Evolutionary conservation across 2,329 filamentous ascomycete species (phyloP), one percentile per base, ranked within the genome.

Genomic region (Sphaerulina vaccinii): DNA sequence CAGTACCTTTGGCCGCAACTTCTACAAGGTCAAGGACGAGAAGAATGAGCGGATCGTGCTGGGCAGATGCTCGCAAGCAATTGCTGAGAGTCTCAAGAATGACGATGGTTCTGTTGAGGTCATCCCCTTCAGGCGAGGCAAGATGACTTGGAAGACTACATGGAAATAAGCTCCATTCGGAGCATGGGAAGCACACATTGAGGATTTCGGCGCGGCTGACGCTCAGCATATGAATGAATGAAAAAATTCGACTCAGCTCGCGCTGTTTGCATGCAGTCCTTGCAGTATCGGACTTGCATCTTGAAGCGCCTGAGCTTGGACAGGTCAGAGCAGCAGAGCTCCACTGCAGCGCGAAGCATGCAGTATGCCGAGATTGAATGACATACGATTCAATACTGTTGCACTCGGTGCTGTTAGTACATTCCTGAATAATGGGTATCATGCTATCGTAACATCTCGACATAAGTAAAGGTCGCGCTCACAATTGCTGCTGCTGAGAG

Each of bases 91-190:
- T 33, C 64, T 87, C 49, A 75, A 71, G 63, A 80, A 75, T 21
- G 73, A 78, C 10, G 78, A 78, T 32, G 71, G 73, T 0, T 64
- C 62, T 9, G 70, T 83, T 10, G 80, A 85, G 65, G 80, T 88
- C 36, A 82, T 87, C 57, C 83, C 83, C 8, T 88, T 86, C 66
- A 73, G 82, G 51, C 77, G 79, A 58, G 83, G 82, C 2, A 78
- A 85, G 72, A 69, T 75, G 63, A 84, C 78, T 1, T 84, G 81
- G 81, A 73, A 72, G 48, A 73, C 80, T 10, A 65, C 70, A 52
- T 79, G 75, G 75, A 65, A 70, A 57, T 73, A 49, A 53, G 16
- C 15, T 37, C 11, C 13, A 21, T 18, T 5, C 8, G 24, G 23
- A 32, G 27, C 13, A 13, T 29, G 7, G 27, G 7, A 29, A 29